phyloP scores from a whole-genome alignment of 495 filamentous ascomycete species.

The Wilcoxina mikolae region DNA sequence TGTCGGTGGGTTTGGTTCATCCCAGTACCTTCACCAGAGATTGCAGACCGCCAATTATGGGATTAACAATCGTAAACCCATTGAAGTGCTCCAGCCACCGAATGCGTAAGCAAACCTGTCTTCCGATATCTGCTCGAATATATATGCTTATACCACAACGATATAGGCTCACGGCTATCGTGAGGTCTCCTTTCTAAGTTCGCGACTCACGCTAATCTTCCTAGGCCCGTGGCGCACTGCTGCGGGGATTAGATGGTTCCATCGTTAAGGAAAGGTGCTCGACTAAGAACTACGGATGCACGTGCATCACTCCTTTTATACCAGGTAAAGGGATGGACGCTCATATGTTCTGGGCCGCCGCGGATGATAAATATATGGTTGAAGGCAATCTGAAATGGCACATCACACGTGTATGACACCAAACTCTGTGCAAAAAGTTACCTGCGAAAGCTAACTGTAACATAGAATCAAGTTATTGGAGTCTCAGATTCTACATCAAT shows the following conservation, averaged over 20 bases:
- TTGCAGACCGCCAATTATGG: slow-evolving; percentile 34
- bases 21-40: slow-evolving; percentile 47
- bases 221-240: slow-evolving; percentile 21
- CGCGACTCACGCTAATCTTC: slow-evolving; percentile 12
- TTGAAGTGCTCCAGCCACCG: slow-evolving; percentile 45
- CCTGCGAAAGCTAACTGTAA: background rate
- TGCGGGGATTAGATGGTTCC: slow-evolving; percentile 19
- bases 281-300: slow-evolving; percentile 16
- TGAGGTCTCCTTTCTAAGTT: too few species aligned
- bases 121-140: background rate
- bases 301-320: background rate
- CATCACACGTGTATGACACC: background rate
- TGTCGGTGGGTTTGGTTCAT: slow-evolving; percentile 60
- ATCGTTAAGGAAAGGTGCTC: slow-evolving; percentile 18
- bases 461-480: background rate
- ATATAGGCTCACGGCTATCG: slow-evolving; percentile 18
- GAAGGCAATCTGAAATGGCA: slow-evolving; percentile 1
- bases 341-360: background rate
- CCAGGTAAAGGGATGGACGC: background rate
- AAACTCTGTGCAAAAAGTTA: too few species aligned
- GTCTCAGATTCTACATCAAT: background rate
- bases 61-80: slow-evolving; percentile 11
- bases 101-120: slow-evolving; percentile 37
- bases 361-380: background rate
- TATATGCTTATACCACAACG: background rate